phyloP scores from a whole-genome alignment of 2,329 filamentous ascomycete species.

The Septoria linicola region DNA sequence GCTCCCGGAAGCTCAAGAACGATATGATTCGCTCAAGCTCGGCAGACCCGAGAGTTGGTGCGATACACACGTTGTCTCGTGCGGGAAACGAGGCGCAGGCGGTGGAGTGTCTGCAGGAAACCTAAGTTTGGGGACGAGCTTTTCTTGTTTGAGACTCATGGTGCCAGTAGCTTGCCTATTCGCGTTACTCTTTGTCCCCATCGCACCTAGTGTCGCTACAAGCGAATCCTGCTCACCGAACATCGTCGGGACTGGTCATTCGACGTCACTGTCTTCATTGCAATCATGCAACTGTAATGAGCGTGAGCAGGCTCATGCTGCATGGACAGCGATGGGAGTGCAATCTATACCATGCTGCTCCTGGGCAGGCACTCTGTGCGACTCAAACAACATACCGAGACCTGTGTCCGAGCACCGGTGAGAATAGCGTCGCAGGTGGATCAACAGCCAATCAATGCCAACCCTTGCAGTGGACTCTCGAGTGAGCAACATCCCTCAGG shows the following conservation, averaged over 20 bases:
- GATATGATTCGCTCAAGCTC: slow-evolving; percentile 18
- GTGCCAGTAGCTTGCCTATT: not conserved
- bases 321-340: no score
- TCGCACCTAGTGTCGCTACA: not conserved
- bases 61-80: slow-evolving; percentile 19
- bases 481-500: slow-evolving; percentile 17
- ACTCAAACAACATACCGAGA: slow-evolving; percentile 4
- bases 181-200: not conserved
- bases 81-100: slow-evolving; percentile 21
- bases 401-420: slow-evolving; percentile 20
- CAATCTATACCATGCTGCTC: slow-evolving; percentile 1
- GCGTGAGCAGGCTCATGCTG: no score
- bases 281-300: not conserved
- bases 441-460: slow-evolving; percentile 2
- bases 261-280: not conserved
- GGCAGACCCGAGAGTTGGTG: slow-evolving; percentile 22
- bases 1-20: slow-evolving; percentile 6
- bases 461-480: slow-evolving; percentile 9
- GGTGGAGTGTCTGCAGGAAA: slow-evolving; percentile 14
- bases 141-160: slow-evolving; percentile 2
- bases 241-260: not conserved
- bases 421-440: slow-evolving; percentile 8
- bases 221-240: slow-evolving; percentile 12
- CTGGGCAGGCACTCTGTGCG: not conserved
- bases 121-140: slow-evolving; percentile 15